Percentiles rank a stretch among this genome's conserved stretches.
These are phyloP conservation scores for Yamadazyma spencermartinsiae DNA, from an alignment of 1,139 yeast species.

Conservation along the genomic window DNA sequence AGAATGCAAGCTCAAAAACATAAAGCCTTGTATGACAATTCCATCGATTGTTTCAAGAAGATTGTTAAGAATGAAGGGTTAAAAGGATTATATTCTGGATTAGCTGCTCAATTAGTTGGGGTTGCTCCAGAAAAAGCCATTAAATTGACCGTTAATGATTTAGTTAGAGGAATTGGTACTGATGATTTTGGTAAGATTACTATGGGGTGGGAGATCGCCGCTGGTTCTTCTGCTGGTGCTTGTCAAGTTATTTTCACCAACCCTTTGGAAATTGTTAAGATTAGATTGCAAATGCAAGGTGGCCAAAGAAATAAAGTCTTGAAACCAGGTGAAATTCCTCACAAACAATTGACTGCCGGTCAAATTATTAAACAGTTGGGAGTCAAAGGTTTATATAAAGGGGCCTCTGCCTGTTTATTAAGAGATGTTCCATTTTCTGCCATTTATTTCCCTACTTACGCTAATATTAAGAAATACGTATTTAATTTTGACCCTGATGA, in stretches of 20 bases:
- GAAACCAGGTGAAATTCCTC: slow-evolving; percentile 48
- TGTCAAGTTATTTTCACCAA: slow-evolving; percentile 96
- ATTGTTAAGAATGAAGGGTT: slow-evolving; percentile 78
- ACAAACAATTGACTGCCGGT: slow-evolving; percentile 57
- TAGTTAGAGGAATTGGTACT: slow-evolving; percentile 74
- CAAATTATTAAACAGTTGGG: slow-evolving; percentile 81
- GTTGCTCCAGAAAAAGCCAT: slow-evolving; percentile 99
- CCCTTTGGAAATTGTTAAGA: slow-evolving; percentile 94
- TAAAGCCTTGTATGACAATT: slow-evolving; percentile 71
- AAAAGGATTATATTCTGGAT: slow-evolving; percentile 88
- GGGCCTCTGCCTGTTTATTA: slow-evolving; percentile 86
- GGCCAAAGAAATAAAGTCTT: slow-evolving; percentile 46
- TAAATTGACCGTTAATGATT: slow-evolving; percentile 90
- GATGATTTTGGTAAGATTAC: slow-evolving; percentile 61
- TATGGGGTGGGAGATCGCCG: slow-evolving; percentile 71
- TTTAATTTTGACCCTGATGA: slow-evolving; percentile 80
- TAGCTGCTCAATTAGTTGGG: slow-evolving; percentile 92
- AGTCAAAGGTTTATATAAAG: slow-evolving; percentile 82
- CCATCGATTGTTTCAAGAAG: slow-evolving; percentile 82
- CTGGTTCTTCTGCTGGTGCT: slow-evolving; percentile 95
- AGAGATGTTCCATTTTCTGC: slow-evolving; percentile 98
- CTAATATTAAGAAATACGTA: slow-evolving; percentile 80
- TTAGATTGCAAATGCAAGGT: slow-evolving; percentile 93
- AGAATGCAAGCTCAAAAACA: slow-evolving; percentile 96
- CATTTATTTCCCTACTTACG: slow-evolving; percentile 95